Percentiles rank a stretch among this genome's conserved stretches.
Evolutionary conservation across 2,329 filamentous ascomycete genomes (phyloP).

Genomic region (Paracoccidioides lutzii): DNA sequence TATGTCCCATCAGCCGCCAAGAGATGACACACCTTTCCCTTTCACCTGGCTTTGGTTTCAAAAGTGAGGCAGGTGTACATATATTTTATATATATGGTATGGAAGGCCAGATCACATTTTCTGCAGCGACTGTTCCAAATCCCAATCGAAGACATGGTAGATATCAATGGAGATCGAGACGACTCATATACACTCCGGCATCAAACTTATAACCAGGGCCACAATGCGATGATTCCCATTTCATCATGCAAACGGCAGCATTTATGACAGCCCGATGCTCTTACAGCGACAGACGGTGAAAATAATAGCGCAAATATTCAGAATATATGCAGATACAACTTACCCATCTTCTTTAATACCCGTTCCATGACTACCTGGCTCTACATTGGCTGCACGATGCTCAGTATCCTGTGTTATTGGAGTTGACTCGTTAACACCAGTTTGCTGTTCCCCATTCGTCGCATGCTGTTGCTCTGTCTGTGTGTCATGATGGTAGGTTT

Average conservation of each 20-base stretch:
- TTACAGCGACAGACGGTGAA: neutral
- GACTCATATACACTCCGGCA: neutral
- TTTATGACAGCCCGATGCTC: neutral
- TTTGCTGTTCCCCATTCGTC: slow-evolving; percentile 7
- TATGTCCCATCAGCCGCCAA: neutral
- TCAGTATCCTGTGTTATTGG: slow-evolving; percentile 16
- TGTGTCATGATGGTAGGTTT: slow-evolving; percentile 16
- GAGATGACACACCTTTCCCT: neutral
- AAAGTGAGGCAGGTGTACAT: neutral
- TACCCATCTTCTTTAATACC: slow-evolving; percentile 83
- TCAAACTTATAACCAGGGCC: neutral
- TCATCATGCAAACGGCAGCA: neutral
- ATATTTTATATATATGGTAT: too few relatives aligned
- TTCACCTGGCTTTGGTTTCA: neutral
- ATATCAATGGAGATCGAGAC: neutral
- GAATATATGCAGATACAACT: slow-evolving; percentile 34
- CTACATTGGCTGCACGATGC: slow-evolving; percentile 14
- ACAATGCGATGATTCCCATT: neutral
- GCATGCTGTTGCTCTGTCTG: slow-evolving; percentile 13
- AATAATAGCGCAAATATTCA: slow-evolving; percentile 1
- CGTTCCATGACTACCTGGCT: slow-evolving; percentile 27
- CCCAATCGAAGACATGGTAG: neutral
- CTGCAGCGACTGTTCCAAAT: neutral
- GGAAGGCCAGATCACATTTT: neutral
- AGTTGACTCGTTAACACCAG: slow-evolving; percentile 18